These are phyloP conservation scores for Botrytis fragariae DNA, from an alignment of 2,329 filamentous ascomycete genomes.

Conservation along the genomic window DNA sequence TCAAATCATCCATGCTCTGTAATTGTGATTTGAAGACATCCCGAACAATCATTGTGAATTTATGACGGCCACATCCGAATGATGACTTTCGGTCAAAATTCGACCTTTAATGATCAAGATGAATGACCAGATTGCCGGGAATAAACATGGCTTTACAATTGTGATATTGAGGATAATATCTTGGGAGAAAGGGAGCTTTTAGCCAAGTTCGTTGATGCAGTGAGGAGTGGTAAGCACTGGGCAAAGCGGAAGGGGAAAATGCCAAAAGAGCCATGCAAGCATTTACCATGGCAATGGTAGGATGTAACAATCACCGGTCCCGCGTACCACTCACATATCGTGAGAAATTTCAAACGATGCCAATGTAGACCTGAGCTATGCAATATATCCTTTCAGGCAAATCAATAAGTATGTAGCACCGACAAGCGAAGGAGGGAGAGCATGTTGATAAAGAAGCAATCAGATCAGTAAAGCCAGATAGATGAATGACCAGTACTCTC, in stretches of 20 bases:
- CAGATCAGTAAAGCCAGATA: background rate
- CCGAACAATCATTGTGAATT: background rate
- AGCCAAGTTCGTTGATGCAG: background rate
- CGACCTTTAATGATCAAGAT: background rate
- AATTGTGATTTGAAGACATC: slow-evolving; percentile 15
- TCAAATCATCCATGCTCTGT: slow-evolving; percentile 18
- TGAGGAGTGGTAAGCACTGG: background rate
- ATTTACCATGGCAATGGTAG: slow-evolving; percentile 20
- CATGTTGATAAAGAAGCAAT: background rate
- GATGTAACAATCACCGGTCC: slow-evolving; percentile 8
- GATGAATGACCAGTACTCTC: slow-evolving; percentile 3
- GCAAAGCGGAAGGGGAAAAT: background rate
- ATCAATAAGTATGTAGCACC: background rate
- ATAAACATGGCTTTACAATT: background rate
- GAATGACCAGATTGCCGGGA: slow-evolving; percentile 12
- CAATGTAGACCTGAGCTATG: background rate
- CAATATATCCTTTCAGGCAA: slow-evolving; percentile 6
- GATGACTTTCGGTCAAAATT: slow-evolving; percentile 1
- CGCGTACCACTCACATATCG: slow-evolving; percentile 5
- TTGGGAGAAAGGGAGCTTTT: background rate
- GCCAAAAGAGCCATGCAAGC: slow-evolving; percentile 6
- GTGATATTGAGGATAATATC: background rate
- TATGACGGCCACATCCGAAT: slow-evolving; percentile 4
- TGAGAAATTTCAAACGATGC: slow-evolving; percentile 7
- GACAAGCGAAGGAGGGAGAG: background rate